These are phyloP conservation scores for Spergularia bocconei DNA, from an alignment of 148 eudicot genomes.

Conservation along the genomic window DNA sequence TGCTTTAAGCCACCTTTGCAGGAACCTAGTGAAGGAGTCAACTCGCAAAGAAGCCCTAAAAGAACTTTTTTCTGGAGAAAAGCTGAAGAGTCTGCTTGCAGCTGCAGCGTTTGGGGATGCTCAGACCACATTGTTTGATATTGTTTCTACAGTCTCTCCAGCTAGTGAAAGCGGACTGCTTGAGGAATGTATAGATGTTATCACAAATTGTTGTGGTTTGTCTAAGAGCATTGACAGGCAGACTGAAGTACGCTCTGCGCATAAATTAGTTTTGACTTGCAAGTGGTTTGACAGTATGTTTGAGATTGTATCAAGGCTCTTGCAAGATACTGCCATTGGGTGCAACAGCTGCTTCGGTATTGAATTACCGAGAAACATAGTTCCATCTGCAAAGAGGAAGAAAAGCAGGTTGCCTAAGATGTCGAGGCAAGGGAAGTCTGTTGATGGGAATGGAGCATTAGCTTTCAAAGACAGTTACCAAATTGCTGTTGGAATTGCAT, in stretches of 20 bases:
- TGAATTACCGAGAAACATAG: conserved; percentile 39
- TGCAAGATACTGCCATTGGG: conserved; percentile 50
- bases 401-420: conserved; percentile 36
- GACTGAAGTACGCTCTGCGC: conserved; percentile 74
- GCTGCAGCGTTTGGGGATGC: conserved; percentile 49
- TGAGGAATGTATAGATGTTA: conserved; percentile 58
- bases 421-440: conserved; percentile 35
- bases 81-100: conserved; percentile 53
- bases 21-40: conserved; percentile 46
- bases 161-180: conserved; percentile 47
- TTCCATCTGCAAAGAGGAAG: conserved; percentile 43
- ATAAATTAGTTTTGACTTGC: conserved; percentile 70
- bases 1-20: conserved; percentile 66
- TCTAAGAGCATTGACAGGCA: conserved; percentile 53
- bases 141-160: conserved; percentile 50
- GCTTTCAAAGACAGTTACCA: conserved; percentile 57
- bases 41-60: conserved; percentile 39
- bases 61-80: conserved; percentile 57
- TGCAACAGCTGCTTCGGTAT: conserved; percentile 50
- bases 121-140: conserved; percentile 62
- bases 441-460: conserved; percentile 33
- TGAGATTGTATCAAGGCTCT: conserved; percentile 41
- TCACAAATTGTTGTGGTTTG: conserved; percentile 53
- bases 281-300: conserved; percentile 70
- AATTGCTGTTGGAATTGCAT: conserved; percentile 64